These are phyloP conservation scores for Xanthoconium separans DNA, from an alignment of 1,284 basidiomycete species.

Conservation along the genomic window DNA sequence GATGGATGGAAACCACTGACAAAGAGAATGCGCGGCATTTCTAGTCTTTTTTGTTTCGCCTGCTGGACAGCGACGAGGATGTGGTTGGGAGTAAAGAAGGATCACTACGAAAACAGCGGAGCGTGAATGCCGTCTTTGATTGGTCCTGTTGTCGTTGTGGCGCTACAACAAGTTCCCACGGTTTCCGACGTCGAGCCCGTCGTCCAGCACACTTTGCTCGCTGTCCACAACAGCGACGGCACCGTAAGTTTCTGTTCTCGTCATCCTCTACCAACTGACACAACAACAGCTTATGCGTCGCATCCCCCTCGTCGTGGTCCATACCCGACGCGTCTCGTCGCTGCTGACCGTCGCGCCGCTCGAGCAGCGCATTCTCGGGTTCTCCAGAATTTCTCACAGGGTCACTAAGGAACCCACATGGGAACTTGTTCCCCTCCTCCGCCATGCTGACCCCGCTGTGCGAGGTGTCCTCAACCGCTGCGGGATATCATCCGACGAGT, in stretches of 20 bases:
- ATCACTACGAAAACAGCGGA: slow-evolving; percentile 29
- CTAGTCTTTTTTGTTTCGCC: slow-evolving; percentile 3
- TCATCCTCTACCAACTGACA: neutral
- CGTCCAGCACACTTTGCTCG: neutral
- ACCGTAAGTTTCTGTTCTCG: neutral
- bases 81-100: slow-evolving; percentile 15
- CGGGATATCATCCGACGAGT: slow-evolving; percentile 36
- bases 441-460: slow-evolving; percentile 5
- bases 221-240: neutral
- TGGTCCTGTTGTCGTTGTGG: slow-evolving; percentile 44
- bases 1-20: slow-evolving; percentile 81
- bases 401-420: slow-evolving; percentile 32
- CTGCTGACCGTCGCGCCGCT: slow-evolving; percentile 20
- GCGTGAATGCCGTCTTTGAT: slow-evolving; percentile 30
- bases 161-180: slow-evolving; percentile 11
- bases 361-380: slow-evolving; percentile 20
- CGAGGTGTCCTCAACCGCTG: slow-evolving; percentile 29
- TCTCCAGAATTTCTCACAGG: slow-evolving; percentile 21
- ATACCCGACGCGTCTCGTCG: slow-evolving; percentile 10
- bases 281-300: slow-evolving; percentile 17
- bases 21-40: slow-evolving; percentile 79
- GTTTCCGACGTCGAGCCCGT: slow-evolving; percentile 7
- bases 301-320: neutral
- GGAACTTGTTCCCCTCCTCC: slow-evolving; percentile 25
- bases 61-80: slow-evolving; percentile 2